Conservation (phyloP, 2,329 filamentous ascomycete species). For the Exutisphaerella laricina region DNA sequence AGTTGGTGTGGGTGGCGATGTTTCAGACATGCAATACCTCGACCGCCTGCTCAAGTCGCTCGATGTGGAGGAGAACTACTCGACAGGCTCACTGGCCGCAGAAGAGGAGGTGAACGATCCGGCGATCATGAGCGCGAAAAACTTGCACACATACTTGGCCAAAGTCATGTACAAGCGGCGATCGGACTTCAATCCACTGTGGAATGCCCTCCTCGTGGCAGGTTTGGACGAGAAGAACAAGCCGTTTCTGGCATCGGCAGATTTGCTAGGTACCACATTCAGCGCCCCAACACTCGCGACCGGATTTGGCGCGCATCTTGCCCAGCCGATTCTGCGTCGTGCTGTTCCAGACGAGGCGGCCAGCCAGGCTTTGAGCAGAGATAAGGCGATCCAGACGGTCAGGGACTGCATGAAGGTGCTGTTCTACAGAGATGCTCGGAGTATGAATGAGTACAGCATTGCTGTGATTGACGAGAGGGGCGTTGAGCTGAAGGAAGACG, state of each 20-base stretch:
- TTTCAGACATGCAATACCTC: conserved; percentile 99
- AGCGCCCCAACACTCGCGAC: conserved; percentile 82
- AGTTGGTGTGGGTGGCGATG: conserved; percentile 91
- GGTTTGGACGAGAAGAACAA: conserved; percentile 72
- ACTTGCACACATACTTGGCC: conserved; percentile 91
- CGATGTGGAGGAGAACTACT: conserved; percentile 84
- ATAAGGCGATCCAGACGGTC: conserved; percentile 73
- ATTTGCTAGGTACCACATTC: conserved; percentile 91
- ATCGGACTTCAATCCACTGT: conserved; percentile 92
- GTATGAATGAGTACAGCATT: conserved; percentile 84
- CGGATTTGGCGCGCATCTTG: conserved; percentile 87
- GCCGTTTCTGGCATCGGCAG: conserved; percentile 87
- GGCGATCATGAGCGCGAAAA: conserved; percentile 69
- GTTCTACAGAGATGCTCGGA: conserved; percentile 93
- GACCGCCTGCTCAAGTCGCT: conserved; percentile 85
- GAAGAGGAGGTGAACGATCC: conserved; percentile 58
- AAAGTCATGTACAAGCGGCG: conserved; percentile 96
- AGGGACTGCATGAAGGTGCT: conserved; percentile 98
- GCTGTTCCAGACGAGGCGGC: conserved; percentile 78
- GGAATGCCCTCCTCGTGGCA: conserved; percentile 91
- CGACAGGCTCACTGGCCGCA: conserved; percentile 55
- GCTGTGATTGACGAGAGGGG: conserved; percentile 76
- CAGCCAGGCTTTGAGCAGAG: conserved; percentile 63
- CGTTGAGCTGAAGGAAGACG: conserved; percentile 76
- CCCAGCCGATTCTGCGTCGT: conserved; percentile 82